Base-by-base conservation (phyloP, 2,329 filamentous ascomycete genomes). In the Penicillium paneum region DNA sequence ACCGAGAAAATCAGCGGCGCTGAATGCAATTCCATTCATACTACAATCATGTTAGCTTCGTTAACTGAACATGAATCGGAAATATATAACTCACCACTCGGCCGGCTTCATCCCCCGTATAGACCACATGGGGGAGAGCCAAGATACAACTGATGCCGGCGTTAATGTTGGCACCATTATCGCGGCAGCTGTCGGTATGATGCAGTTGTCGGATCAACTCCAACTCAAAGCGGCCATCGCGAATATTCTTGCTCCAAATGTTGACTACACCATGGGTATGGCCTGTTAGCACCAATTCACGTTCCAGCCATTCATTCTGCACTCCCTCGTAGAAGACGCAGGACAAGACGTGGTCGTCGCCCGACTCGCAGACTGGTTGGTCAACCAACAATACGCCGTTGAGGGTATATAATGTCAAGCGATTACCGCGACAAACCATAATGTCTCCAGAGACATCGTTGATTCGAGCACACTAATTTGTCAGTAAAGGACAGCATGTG, bases 301-400 rank as follows among this genome's bases (percentile, higher is more conserved):
- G 87, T 73, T 95, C 90, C 3, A 96, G 79, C 90, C 92, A 97
- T 74, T 97, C 94, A 64, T 91, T 94, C 2, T 87, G 88, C 0
- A 86, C 83, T 0, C 93, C 93, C 71, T 97, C 92, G 74, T 97
- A 97, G 71, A 96, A 96, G 3, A 92, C 90, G 60, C 91, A 94
- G 1, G 88, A 86, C 45, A 90, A 81, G 2, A 97, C 85, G 32
- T 82, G 85, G 67, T 97, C 93, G 24, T 93, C 89, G 10, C 81
- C 78, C 5, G 78, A 75, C 17, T 84, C 81, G 64, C 90, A 94
- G 0, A 96, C 83, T 34, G 89, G 87, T 71, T 96, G 90, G 54
- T 94, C 86, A 0, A 97, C 78, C 2, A 99, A 78, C 0, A 92
- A 72, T 7, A 89, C 84, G 3, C 94, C 94, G 64, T 99, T 99